phyloP scores from a whole-genome alignment of 176 grass and related monocot species.

The Olyra latifolia region DNA sequence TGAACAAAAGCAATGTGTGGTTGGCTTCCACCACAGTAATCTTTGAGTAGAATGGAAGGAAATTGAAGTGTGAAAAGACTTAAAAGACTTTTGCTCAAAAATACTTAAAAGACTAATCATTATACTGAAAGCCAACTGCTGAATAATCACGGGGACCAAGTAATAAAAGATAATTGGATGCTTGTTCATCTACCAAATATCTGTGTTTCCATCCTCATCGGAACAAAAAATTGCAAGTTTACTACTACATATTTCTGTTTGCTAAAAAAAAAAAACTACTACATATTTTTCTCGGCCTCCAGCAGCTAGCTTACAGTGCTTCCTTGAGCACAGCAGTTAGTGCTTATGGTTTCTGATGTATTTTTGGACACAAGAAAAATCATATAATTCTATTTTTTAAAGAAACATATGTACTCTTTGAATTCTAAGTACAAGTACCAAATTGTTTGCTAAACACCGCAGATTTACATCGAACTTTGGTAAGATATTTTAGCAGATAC shows the following conservation, averaged over 20 bases:
- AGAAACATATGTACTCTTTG: not conserved
- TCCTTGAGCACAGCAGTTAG: not conserved
- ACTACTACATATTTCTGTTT: not conserved
- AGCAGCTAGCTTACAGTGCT: not conserved
- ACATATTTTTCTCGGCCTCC: not conserved
- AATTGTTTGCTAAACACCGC: not conserved
- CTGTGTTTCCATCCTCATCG: not conserved
- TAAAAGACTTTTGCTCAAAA: slow-evolving; percentile 7
- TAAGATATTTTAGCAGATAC: slow-evolving; percentile 33
- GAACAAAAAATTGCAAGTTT: not conserved
- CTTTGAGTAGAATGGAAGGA: not conserved
- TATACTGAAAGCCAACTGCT: slow-evolving; percentile 1
- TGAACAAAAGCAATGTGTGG: slow-evolving; percentile 14
- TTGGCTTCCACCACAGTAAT: slow-evolving; percentile 16
- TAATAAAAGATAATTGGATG: slow-evolving; percentile 32
- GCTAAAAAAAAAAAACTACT: too few species aligned
- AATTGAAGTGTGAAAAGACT: slow-evolving; percentile 37
- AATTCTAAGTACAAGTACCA: not conserved
- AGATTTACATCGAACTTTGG: not conserved
- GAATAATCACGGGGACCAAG: slow-evolving; percentile 38
- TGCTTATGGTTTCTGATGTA: not conserved
- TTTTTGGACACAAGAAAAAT: not conserved
- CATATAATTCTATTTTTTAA: not conserved
- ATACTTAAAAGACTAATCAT: slow-evolving; percentile 14
- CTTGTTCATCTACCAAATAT: slow-evolving; percentile 24